Evolutionary conservation across 768 basidiomycete genomes (phyloP).

Genomic region (Russula sp.): DNA sequence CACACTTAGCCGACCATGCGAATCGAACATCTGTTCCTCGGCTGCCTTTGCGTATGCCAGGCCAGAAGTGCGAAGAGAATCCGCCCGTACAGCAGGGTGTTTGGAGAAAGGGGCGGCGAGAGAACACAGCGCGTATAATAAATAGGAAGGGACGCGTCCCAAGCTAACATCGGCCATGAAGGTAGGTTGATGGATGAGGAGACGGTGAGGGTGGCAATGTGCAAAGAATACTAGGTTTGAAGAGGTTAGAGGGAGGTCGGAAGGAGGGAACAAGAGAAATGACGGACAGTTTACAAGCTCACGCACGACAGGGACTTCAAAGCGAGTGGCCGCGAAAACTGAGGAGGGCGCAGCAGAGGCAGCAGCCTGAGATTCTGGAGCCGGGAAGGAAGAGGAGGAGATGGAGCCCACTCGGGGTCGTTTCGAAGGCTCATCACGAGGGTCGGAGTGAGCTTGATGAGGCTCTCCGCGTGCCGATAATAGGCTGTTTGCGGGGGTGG

Average conservation of each 20-base stretch:
- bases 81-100: slow-evolving; percentile 52
- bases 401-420: slow-evolving; percentile 9
- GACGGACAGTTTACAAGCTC: slow-evolving; percentile 21
- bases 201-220: slow-evolving; percentile 69
- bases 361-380: background rate
- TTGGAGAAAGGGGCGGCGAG: slow-evolving; percentile 71
- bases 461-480: background rate
- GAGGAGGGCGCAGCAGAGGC: background rate
- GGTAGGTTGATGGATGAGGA: slow-evolving; percentile 72
- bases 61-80: slow-evolving; percentile 33
- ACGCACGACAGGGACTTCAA: slow-evolving; percentile 20
- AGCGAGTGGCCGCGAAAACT: slow-evolving; percentile 9
- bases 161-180: slow-evolving; percentile 61
- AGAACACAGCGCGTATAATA: slow-evolving; percentile 69
- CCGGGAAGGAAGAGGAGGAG: slow-evolving; percentile 1
- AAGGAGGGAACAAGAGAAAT: background rate
- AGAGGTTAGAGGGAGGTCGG: slow-evolving; percentile 4
- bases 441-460: slow-evolving; percentile 25
- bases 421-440: slow-evolving; percentile 20
- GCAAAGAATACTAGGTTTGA: slow-evolving; percentile 62
- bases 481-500: slow-evolving; percentile 3
- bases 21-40: slow-evolving; percentile 62
- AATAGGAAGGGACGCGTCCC: slow-evolving; percentile 59
- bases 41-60: slow-evolving; percentile 49
- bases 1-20: slow-evolving; percentile 51